Conservation (phyloP, 2,329 filamentous ascomycete genomes). For the Phyllosticta citrichinensis region DNA sequence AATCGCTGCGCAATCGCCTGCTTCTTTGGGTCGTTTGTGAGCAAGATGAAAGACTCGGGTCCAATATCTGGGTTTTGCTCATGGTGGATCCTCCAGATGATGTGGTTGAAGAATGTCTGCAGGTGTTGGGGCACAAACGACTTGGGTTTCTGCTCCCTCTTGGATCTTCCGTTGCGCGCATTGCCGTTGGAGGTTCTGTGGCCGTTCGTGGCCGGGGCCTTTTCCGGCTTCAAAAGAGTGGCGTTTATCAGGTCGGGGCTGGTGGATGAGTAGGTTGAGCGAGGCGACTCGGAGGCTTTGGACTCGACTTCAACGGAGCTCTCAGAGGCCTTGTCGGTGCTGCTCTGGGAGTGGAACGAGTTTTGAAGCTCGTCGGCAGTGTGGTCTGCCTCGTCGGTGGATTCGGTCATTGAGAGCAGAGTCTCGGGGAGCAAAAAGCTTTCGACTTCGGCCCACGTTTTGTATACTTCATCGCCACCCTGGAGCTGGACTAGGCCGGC, state of each 20-base stretch:
- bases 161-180: not conserved
- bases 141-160: constrained; percentile 18
- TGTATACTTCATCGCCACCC: constrained; percentile 37
- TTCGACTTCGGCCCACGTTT: constrained; percentile 42
- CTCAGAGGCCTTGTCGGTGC: constrained; percentile 30
- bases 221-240: constrained; percentile 20
- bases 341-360: constrained; percentile 21
- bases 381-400: constrained; percentile 25
- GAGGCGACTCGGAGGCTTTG: constrained; percentile 30
- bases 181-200: not conserved
- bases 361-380: constrained; percentile 28
- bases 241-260: constrained; percentile 23
- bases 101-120: constrained; percentile 41
- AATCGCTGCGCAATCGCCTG: constrained; percentile 39
- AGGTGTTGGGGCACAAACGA: constrained; percentile 28
- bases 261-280: constrained; percentile 26
- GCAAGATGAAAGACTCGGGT: constrained; percentile 41
- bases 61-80: constrained; percentile 37
- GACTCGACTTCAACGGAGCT: constrained; percentile 35
- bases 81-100: constrained; percentile 42
- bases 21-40: constrained; percentile 40
- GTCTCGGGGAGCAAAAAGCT: constrained; percentile 38
- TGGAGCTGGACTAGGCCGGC: constrained; percentile 34
- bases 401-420: constrained; percentile 38
- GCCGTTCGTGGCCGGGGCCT: constrained; percentile 1